Percentiles rank a stretch among this genome's conserved stretches.
phyloP scores from a whole-genome alignment of 176 grass and related monocot genomes.

The Eragrostis curvula region DNA sequence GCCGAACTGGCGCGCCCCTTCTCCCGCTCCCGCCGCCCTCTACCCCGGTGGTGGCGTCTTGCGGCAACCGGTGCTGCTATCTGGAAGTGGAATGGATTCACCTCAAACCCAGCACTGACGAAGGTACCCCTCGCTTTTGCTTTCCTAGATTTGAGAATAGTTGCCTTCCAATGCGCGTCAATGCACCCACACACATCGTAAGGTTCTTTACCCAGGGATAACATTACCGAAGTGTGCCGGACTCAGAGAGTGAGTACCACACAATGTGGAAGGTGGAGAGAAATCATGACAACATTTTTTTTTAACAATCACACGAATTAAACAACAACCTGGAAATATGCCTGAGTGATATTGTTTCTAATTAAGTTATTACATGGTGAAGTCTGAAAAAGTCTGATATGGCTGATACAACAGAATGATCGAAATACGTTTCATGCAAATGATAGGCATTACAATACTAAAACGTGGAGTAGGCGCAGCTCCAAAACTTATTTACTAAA shows the following conservation, averaged over 20 bases:
- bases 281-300: not conserved
- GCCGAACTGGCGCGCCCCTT: not conserved
- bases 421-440: not conserved
- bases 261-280: not conserved
- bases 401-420: not conserved
- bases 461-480: no score
- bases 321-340: not conserved
- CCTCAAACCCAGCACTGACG: not conserved
- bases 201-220: not conserved
- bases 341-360: not conserved
- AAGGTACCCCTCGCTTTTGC: conserved; percentile 4
- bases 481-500: not conserved
- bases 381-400: not conserved
- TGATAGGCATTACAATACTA: not conserved
- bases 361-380: not conserved
- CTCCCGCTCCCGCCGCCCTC: not conserved
- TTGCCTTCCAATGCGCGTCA: not conserved
- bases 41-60: not conserved
- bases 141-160: not conserved
- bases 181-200: not conserved
- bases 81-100: no score
- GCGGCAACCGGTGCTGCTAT: not conserved
- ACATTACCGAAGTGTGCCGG: not conserved
- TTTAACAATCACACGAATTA: not conserved
- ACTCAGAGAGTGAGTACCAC: not conserved